Base-by-base conservation (phyloP, 2,329 filamentous ascomycete genomes). In the Thermoascus crustaceus region DNA sequence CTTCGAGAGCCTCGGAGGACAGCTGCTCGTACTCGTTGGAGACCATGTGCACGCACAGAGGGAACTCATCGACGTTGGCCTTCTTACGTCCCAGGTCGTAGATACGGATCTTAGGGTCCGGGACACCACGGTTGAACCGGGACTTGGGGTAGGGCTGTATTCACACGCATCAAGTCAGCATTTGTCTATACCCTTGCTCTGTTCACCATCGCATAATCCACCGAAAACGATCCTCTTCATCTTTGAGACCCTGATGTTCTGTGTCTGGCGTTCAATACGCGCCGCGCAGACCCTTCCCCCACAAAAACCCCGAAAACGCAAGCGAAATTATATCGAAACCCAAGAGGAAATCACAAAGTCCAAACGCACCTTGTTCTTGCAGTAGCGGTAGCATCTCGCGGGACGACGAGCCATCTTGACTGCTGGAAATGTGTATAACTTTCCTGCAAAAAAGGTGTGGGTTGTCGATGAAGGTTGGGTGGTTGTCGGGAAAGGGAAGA, bases 21-120 rank as follows among this genome's bases (percentile, higher is more conserved):
- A 98, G 76, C 81, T 98, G 91, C 77, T 98, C 91, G 76, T 94
- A 95, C 78, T 98, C 91, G 81, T 98, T 96, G 77, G 89, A 96
- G 65, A 96, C 89, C 67, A 98, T 78, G 81, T 98, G 91, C 63
- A 96, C 82, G 78, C 91, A 94, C 64, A 89, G 85, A 66, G 91
- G 91, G 82, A 98, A 98, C 72, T 98, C 91, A 71, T 98, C 91
- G 71, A 96, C 91, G 71, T 82, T 87, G 61, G 91, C 91, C 71
- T 85, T 84, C 87, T 98, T 98, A 72, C 88, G 85, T 72, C 88
- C 88, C 57, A 95, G 83, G 76, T 94, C 88, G 78, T 94, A 98
- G 78, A 98, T 98, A 66, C 87, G 84, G 67, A 95, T 79, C 72
- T 80, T 80, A 51, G 76, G 72, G 66, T 80, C 76, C 55, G 74